These are phyloP conservation scores for Globisporangium splendens DNA, from an alignment of 352 stramenopile genomes.

Conservation along the genomic window DNA sequence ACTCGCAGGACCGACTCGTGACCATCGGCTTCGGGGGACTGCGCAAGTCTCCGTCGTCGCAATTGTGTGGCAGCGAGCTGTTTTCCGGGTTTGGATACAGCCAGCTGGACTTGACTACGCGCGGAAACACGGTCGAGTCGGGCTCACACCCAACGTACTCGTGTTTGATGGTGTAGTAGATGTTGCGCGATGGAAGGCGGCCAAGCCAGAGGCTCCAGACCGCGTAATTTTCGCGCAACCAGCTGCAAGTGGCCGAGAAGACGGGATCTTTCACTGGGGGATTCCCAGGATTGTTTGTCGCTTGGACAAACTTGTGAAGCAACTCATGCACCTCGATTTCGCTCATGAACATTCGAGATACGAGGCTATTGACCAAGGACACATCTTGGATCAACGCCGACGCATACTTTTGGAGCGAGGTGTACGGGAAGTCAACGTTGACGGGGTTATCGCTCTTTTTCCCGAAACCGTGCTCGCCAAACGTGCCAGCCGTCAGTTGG, in stretches of 20 bases:
- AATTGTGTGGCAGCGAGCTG: constrained; percentile 34
- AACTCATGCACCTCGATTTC: constrained; percentile 18
- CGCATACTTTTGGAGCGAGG: constrained; percentile 35
- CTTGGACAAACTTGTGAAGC: constrained; percentile 8
- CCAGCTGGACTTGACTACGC: constrained; percentile 32
- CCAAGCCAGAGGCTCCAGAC: constrained; percentile 40
- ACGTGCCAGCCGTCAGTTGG: constrained; percentile 22
- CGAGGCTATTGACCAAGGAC: neutral
- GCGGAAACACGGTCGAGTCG: constrained; percentile 20
- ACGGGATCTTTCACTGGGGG: constrained; percentile 11
- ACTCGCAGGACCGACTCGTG: constrained; percentile 37
- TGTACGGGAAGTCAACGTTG: constrained; percentile 31
- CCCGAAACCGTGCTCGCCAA: constrained; percentile 49
- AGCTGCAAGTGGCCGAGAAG: constrained; percentile 38
- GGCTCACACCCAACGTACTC: constrained; percentile 24
- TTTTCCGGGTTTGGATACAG: constrained; percentile 27
- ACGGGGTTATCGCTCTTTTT: constrained; percentile 39
- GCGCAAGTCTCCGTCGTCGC: constrained; percentile 23
- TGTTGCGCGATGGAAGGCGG: constrained; percentile 28
- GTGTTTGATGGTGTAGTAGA: constrained; percentile 30
- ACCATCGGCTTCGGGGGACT: constrained; percentile 20
- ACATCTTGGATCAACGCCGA: constrained; percentile 12
- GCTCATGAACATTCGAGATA: constrained; percentile 12
- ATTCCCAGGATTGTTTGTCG: neutral
- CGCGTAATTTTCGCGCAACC: constrained; percentile 36